Evolutionary conservation across 352 stramenopile genomes (phyloP), one percentile per base, ranked within the genome.

Genomic region (Salisapilia sapeloensis): DNA sequence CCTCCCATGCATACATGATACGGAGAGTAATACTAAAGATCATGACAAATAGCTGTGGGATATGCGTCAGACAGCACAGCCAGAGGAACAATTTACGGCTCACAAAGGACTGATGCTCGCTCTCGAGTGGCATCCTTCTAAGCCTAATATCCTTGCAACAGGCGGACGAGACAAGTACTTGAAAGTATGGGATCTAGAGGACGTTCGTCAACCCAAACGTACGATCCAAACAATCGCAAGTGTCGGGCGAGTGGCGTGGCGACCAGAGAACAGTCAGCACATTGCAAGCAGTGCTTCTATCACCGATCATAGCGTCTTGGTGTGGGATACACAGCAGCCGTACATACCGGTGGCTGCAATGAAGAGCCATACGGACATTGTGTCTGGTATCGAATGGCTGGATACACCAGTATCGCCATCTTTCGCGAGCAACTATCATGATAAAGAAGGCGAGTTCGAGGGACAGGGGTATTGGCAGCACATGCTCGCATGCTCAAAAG

Each of bases 201-300:
- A 91, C 35, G 47, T 75, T 6, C 55, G 56, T 22, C 75, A 89
- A 42, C 76, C 76, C 0, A 60, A 60, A 29, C 76, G 89, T 48
- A 92, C 76, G 1, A 85, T 92, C 15, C 69, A 86, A 33, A 84
- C 74, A 0, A 89, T 92, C 40, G 70, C 76, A 1, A 92, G 70
- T 39, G 76, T 86, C 4, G 74, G 76, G 2, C 64, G 76, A 11
- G 62, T 92, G 20, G 53, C 65, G 6, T 92, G 76, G 76, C 55
- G 76, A 2, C 72, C 76, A 10, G 78, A 74, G 11, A 82, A 58
- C 35, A 40, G 60, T 4, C 76, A 81, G 36, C 75, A 91, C 41
- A 86, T 91, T 24, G 75, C 75, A 0, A 91, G 71, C 12, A 87
- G 71, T 35, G 74, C 75, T 2, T 87, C 75, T 10, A 44, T 91